Conservation (phyloP, 805 yeast species). For the Metschnikowia lachancei region DNA sequence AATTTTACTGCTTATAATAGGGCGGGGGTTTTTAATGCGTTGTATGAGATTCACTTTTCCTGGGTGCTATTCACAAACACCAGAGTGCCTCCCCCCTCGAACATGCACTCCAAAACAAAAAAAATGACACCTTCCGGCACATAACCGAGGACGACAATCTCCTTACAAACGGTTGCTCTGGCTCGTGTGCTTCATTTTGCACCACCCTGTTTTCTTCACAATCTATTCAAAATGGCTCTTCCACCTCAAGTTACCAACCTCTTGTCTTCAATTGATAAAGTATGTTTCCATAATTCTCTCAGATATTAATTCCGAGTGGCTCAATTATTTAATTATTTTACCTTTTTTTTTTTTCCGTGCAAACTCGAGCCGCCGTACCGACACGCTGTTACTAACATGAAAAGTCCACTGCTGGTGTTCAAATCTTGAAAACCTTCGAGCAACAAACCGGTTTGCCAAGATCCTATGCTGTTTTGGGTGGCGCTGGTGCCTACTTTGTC, state of each 20-base stretch:
- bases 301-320: not conserved
- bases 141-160: conserved; percentile 4
- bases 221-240: conserved; percentile 14
- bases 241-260: conserved; percentile 18
- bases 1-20: too few relatives aligned
- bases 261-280: conserved; percentile 19
- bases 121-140: conserved; percentile 8
- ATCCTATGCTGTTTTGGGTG: conserved; percentile 76
- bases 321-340: not conserved
- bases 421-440: conserved; percentile 38
- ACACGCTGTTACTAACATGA: conserved; percentile 9
- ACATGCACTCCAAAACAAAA: conserved; percentile 1
- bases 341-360: not conserved
- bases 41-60: too few relatives aligned
- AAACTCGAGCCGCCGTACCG: not conserved
- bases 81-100: conserved; percentile 1
- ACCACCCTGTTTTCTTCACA: not conserved
- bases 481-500: conserved; percentile 63
- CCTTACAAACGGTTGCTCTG: conserved; percentile 6
- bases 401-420: conserved; percentile 33
- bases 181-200: conserved; percentile 1
- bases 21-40: too few relatives aligned
- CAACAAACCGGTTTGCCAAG: conserved; percentile 62
- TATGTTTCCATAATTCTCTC: conserved; percentile 9
- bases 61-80: not conserved